Evolutionary conservation across 169 alveolate genomes (phyloP), one percentile per base, ranked within the genome.

Genomic region (Perkinsus chesapeaki): DNA sequence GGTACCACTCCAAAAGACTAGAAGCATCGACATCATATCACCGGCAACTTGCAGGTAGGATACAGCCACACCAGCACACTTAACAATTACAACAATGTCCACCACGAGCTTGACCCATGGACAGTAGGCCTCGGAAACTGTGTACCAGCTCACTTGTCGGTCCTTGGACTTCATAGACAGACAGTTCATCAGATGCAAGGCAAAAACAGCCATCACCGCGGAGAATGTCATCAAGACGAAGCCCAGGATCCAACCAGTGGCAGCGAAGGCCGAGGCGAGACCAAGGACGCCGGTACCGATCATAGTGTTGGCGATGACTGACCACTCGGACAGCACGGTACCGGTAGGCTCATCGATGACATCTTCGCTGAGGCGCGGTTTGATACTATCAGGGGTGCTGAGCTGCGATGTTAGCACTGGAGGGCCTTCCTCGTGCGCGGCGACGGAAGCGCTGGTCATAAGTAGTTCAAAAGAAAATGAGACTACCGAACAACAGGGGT

Each of bases 161-260:
- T 27, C 27, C 27, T 7, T 60, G 82, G 82, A 60, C 3, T 23
- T 60, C 82, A 60, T 60, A 3, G 82, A 60, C 82, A 60, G 82
- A 16, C 36, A 60, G 82, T 60, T 60, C 82, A 60, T 60, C 82
- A 60, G 82, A 16, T 60, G 82, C 23, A 60, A 16, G 7, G 82
- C 82, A 23, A 60, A 60, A 16, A 60, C 82, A 3, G 82, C 82
- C 82, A 60, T 60, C 31, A 60, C 12, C 37, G 82, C 82, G 23
- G 82, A 60, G 37, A 60, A 27, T 1, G 82, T 60, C 82, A 60
- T 60, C 23, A 60, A 34, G 23, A 27, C 12, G 82, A 60, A 60
- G 82, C 82, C 82, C 23, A 60, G 82, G 82, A 60, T 60, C 82
- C 82, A 60, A 60, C 82, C 82, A 12, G 82, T 60, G 82, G 82